Evolutionary conservation across 1,139 yeast genomes (phyloP).

Genomic region (Yamadazyma membranifaciens): DNA sequence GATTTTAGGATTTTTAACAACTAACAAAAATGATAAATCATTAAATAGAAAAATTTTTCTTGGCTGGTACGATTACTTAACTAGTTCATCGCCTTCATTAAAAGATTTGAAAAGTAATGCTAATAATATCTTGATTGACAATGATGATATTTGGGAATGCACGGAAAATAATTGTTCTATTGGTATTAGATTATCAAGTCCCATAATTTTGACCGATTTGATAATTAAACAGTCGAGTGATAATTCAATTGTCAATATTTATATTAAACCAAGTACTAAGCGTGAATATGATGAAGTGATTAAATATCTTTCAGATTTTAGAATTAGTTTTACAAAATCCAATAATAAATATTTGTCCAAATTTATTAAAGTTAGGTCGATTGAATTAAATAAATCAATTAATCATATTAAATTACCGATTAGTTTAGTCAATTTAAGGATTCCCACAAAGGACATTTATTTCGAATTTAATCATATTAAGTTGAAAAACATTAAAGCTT

Average conservation of each 20-base stretch:
- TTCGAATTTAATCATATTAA: constrained; percentile 30
- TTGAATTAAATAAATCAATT: constrained; percentile 17
- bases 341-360: constrained; percentile 28
- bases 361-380: constrained; percentile 33
- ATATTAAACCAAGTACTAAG: constrained; percentile 28
- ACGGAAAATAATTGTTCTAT: constrained; percentile 26
- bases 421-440: constrained; percentile 32
- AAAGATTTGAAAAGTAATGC: constrained; percentile 36
- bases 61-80: constrained; percentile 43
- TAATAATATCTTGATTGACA: constrained; percentile 37
- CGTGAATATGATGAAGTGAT: constrained; percentile 16
- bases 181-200: constrained; percentile 34
- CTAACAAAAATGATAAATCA: constrained; percentile 16
- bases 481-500: constrained; percentile 32
- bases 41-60: constrained; percentile 27
- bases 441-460: constrained; percentile 36
- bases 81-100: constrained; percentile 22
- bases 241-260: constrained; percentile 23
- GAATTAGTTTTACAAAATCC: constrained; percentile 10
- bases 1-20: constrained; percentile 42
- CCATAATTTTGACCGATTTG: constrained; percentile 38
- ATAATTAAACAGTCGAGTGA: constrained; percentile 21
- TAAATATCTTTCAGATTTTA: constrained; percentile 20
- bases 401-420: constrained; percentile 36
- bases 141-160: constrained; percentile 37